These are phyloP conservation scores for Nakaseomyces nivariensis DNA, from an alignment of 1,139 yeast species.

Conservation along the genomic window DNA sequence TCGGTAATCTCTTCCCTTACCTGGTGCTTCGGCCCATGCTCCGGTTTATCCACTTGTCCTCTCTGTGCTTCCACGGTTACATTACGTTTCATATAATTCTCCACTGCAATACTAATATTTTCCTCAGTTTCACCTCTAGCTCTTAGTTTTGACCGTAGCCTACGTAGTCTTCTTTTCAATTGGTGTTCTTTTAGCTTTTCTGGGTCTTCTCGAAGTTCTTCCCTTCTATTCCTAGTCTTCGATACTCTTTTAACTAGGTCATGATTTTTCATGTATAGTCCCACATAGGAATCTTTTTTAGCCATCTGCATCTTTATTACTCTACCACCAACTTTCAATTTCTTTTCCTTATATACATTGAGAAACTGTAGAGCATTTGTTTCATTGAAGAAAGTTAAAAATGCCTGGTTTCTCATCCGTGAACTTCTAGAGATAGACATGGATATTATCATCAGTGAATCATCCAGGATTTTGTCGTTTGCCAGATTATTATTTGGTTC, in stretches of 20 bases:
- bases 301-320: slow-evolving; percentile 41
- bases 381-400: slow-evolving; percentile 47
- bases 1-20: slow-evolving; percentile 28
- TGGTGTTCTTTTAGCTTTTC: slow-evolving; percentile 13
- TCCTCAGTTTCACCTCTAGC: slow-evolving; percentile 14
- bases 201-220: slow-evolving; percentile 10
- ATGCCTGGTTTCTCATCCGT: slow-evolving; percentile 77
- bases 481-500: background rate
- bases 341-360: slow-evolving; percentile 33
- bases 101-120: slow-evolving; percentile 8
- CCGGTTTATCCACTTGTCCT: slow-evolving; percentile 9
- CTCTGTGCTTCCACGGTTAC: background rate
- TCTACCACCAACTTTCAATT: slow-evolving; percentile 41
- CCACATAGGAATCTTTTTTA: slow-evolving; percentile 27
- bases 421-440: slow-evolving; percentile 15
- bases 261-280: slow-evolving; percentile 13
- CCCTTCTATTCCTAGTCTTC: slow-evolving; percentile 11
- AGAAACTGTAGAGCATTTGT: slow-evolving; percentile 44
- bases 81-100: slow-evolving; percentile 4
- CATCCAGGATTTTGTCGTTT: slow-evolving; percentile 11
- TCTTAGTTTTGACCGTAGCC: slow-evolving; percentile 18
- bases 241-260: slow-evolving; percentile 13
- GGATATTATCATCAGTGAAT: slow-evolving; percentile 12
- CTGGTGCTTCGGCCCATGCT: slow-evolving; percentile 18
- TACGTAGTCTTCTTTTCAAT: slow-evolving; percentile 20